Evolutionary conservation across 2,329 filamentous ascomycete genomes (phyloP).

Genomic region (Sphaerulina musiva): DNA sequence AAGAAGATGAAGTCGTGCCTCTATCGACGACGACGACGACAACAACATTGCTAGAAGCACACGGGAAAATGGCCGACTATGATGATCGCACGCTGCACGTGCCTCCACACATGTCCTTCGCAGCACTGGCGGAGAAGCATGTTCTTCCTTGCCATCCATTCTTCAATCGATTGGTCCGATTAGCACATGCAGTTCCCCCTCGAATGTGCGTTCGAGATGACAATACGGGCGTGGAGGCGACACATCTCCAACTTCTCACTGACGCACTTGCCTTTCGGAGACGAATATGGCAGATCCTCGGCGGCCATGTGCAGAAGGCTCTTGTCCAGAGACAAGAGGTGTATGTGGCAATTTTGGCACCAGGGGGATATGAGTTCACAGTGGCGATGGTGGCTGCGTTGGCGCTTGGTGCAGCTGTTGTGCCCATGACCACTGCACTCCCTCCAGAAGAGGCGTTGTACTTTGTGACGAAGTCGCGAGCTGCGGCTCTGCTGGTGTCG

Average conservation of each 20-base stretch:
- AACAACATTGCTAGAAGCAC: slow-evolving; percentile 10
- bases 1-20: slow-evolving; percentile 12
- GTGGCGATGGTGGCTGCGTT: slow-evolving; percentile 45
- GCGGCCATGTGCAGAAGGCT: slow-evolving; percentile 25
- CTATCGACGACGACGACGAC: not conserved
- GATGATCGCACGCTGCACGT: slow-evolving; percentile 27
- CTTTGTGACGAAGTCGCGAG: slow-evolving; percentile 38
- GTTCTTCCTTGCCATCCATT: slow-evolving; percentile 33
- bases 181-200: slow-evolving; percentile 33
- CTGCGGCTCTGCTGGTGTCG: slow-evolving; percentile 37
- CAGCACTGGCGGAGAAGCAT: slow-evolving; percentile 14
- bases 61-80: slow-evolving; percentile 18
- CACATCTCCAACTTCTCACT: slow-evolving; percentile 40
- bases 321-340: slow-evolving; percentile 36
- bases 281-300: slow-evolving; percentile 31
- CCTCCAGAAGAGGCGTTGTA: slow-evolving; percentile 43
- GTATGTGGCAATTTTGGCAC: slow-evolving; percentile 42
- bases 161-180: slow-evolving; percentile 39
- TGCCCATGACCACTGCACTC: slow-evolving; percentile 41
- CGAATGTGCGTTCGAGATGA: slow-evolving; percentile 38
- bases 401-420: slow-evolving; percentile 43
- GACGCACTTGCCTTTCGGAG: slow-evolving; percentile 42
- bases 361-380: slow-evolving; percentile 44
- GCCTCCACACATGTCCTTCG: slow-evolving; percentile 7
- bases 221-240: slow-evolving; percentile 34